Conservation (phyloP, 2,329 filamentous ascomycete species). For the Nothophaeocryptopus gaeumannii region DNA sequence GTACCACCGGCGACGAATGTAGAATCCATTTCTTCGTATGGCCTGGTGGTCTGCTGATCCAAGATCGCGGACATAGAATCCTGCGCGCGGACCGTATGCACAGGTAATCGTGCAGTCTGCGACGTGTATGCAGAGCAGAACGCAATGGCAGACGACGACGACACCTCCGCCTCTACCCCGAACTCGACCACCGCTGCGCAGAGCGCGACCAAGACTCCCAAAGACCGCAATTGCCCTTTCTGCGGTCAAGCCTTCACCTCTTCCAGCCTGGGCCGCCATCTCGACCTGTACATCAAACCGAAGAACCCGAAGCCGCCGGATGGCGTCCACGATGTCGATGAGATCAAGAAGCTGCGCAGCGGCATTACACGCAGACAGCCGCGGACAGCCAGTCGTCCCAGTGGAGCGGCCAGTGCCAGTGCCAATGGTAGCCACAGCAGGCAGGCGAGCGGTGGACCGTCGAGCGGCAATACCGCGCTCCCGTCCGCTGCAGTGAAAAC, state of each 20-base stretch:
- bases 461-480: too few species aligned
- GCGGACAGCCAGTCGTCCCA: slow-evolving; percentile 42
- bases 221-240: slow-evolving; percentile 86
- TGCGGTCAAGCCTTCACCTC: slow-evolving; percentile 90
- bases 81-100: too few species aligned
- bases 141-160: slow-evolving; percentile 14
- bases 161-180: slow-evolving; percentile 27
- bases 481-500: background rate
- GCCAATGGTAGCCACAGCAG: slow-evolving; percentile 6
- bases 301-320: slow-evolving; percentile 87
- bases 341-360: slow-evolving; percentile 78
- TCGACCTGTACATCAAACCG: slow-evolving; percentile 90
- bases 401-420: slow-evolving; percentile 15
- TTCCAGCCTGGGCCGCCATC: slow-evolving; percentile 85
- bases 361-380: slow-evolving; percentile 84
- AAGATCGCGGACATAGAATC: too few species aligned
- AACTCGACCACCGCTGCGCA: slow-evolving; percentile 16
- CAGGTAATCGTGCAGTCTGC: too few species aligned
- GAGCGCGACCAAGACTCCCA: slow-evolving; percentile 41
- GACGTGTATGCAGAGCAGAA: too few species aligned
- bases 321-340: slow-evolving; percentile 84
- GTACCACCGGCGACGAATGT: too few species aligned
- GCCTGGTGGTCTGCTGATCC: too few species aligned
- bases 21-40: too few species aligned
- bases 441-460: background rate